A percentile compares a stretch with the other conserved stretches of the same genome.
Conservation (phyloP, 768 basidiomycete genomes). For the Xerocomus potaroensis region DNA sequence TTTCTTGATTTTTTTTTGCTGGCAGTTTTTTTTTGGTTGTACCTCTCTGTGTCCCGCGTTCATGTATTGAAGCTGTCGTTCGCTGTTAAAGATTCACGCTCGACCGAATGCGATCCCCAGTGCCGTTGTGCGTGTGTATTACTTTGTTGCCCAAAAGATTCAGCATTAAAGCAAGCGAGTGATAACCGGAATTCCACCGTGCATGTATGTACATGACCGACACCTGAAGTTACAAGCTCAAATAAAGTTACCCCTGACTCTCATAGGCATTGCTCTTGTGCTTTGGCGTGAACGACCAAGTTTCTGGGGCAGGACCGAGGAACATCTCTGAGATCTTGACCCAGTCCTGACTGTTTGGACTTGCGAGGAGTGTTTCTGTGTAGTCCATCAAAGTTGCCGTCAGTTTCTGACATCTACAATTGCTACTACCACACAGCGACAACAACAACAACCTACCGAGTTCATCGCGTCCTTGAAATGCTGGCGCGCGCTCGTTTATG, state of each 20-base stretch:
- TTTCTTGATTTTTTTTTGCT: too few species aligned
- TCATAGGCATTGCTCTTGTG: slow-evolving; percentile 86
- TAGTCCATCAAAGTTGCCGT: background rate
- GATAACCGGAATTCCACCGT: too few species aligned
- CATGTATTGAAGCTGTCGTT: too few species aligned
- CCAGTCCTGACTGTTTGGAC: slow-evolving; percentile 79
- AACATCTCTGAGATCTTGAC: slow-evolving; percentile 95
- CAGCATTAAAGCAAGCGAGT: too few species aligned
- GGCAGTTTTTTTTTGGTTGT: too few species aligned
- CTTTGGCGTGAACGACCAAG: slow-evolving; percentile 86
- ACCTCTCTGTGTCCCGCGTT: too few species aligned
- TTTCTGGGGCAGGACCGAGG: slow-evolving; percentile 78
- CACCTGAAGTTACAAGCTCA: too few species aligned
- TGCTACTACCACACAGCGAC: background rate
- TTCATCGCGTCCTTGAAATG: slow-evolving; percentile 83
- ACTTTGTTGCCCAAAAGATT: too few species aligned
- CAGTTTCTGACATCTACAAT: background rate
- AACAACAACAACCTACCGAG: slow-evolving; percentile 52
- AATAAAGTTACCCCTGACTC: slow-evolving; percentile 46
- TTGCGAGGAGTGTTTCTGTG: slow-evolving; percentile 79
- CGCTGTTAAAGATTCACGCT: too few species aligned
- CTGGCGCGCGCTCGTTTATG: slow-evolving; percentile 89
- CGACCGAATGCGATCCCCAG: too few species aligned
- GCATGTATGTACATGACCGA: too few species aligned
- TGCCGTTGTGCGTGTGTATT: too few species aligned